Evolutionary conservation across 2,329 filamentous ascomycete genomes (phyloP), one percentile per base, ranked within the genome.

Genomic region (Fusarium subtropicale): DNA sequence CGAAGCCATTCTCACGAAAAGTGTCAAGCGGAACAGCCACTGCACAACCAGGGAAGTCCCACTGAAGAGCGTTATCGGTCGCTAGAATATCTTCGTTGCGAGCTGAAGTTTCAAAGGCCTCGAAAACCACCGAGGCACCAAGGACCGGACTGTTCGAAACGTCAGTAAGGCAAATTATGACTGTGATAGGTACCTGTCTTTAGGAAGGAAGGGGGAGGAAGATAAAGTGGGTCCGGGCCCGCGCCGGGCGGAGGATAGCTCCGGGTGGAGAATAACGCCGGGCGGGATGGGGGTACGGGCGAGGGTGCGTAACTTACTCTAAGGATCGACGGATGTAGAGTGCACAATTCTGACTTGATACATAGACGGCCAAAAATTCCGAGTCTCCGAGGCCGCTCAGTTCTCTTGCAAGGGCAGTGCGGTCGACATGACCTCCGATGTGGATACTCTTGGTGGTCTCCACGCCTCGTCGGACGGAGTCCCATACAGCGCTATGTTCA

Each of bases 61-160:
- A 89, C 58, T 80, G 71, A 0, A 92, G 75, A 3, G 87, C 83
- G 28, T 81, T 81, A 22, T 85, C 76, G 0, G 86, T 76, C 1
- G 82, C 81, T 3, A 90, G 79, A 1, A 90, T 85, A 16, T 82
- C 77, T 44, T 86, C 80, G 2, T 85, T 86, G 1, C 74, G 73
- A 0, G 90, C 80, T 0, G 88, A 89, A 0, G 85, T 81, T 73
- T 92, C 89, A 57, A 91, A 91, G 0, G 81, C 81, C 74, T 92
- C 89, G 47, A 58, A 87, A 20, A 69, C 84, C 66, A 69, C 66
- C 22, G 45, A 78, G 30, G 22, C 69, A 45, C 68, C 72, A 56
- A 73, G 60, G 2, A 71, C 69, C n/a, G 66, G 39, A 13, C 76
- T 77, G n/a, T 2, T 13, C 24, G 11, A 42, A 24, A 56, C 62